phyloP scores from a whole-genome alignment of 106 monocot species.

The Agapanthus africanus region DNA sequence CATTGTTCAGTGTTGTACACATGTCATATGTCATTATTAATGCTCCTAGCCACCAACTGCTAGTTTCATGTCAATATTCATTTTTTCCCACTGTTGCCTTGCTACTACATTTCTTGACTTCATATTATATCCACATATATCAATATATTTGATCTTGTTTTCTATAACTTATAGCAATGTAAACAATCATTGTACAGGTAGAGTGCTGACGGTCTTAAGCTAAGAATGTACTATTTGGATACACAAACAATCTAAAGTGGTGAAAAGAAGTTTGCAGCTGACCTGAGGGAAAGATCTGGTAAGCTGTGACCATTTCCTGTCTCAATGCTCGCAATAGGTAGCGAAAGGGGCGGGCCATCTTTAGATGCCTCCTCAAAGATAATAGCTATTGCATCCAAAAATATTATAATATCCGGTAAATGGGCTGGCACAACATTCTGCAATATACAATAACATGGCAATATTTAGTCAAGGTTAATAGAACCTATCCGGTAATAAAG shows the following conservation, averaged over 20 bases:
- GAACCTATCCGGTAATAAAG: not conserved
- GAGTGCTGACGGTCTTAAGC: no score
- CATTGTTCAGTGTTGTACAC: no score
- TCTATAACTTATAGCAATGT: not conserved
- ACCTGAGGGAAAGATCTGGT: slow-evolving; percentile 90
- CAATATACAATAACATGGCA: slow-evolving; percentile 9
- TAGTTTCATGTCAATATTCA: no score
- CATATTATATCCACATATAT: not conserved
- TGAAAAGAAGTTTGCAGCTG: no score
- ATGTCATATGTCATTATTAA: no score
- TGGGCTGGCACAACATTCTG: slow-evolving; percentile 82
- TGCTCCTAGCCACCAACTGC: no score
- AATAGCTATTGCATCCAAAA: slow-evolving; percentile 77
- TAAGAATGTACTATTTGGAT: no score
- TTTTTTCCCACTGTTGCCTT: no score
- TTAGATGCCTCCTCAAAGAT: slow-evolving; percentile 87
- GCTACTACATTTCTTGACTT: not conserved
- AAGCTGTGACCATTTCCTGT: slow-evolving; percentile 72
- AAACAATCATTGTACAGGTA: not conserved
- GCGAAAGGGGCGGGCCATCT: slow-evolving; percentile 36
- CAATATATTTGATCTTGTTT: not conserved
- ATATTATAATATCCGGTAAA: slow-evolving; percentile 72
- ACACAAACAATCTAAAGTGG: no score
- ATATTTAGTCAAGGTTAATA: not conserved
- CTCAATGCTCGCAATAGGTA: slow-evolving; percentile 89